Base-by-base conservation (phyloP, 2,329 filamentous ascomycete genomes). In the Phialophora chinensis region DNA sequence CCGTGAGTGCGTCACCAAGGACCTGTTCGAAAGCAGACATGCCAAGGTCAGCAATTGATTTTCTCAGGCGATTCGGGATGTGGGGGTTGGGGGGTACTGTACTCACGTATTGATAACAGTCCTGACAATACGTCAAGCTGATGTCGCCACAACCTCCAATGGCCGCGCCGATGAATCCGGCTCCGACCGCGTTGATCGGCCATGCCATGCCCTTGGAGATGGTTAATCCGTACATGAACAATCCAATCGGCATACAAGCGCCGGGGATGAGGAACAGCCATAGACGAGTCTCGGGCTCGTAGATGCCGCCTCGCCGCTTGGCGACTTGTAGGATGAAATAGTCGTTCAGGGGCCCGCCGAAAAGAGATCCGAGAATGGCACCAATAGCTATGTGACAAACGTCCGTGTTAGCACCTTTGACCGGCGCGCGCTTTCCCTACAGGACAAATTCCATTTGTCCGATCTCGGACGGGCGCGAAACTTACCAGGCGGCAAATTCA, bases 221-320 rank as follows among this genome's bases (percentile, higher is more conserved):
- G 1, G 73, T 74, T 56, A 77, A 72, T 0, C 79, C 81, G 66
- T 79, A 83, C 74, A 80, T 72, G 66, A 82, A 74, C 60, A 81
- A 59, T 52, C 77, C 73, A 61, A 69, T 66, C 60, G 76, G 74
- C 67, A 79, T 54, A 70, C 77, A 62, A 61, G 74, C 58, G 54
- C 77, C 66, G 52, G 78, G 72, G 47, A 73, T 72, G 56, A 79
- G 69, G 62, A 76, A 74, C 33, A 79, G 65, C 77, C 77, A 80
- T 5, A 84, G 74, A 2, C 82, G 77, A 77, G 83, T 84, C 71
- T 84, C 82, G 1, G 82, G 80, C 72, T 84, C 82, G 59, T 82
- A 82, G 66, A 81, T 79, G 47, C 82, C 82, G 35, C 76, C 75
- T 68, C 83, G 83, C 17, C 77, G 74, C 27, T 77, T 78, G 1